Conservation (phyloP, 805 yeast genomes). For the Lachancea lanzarotensis region DNA sequence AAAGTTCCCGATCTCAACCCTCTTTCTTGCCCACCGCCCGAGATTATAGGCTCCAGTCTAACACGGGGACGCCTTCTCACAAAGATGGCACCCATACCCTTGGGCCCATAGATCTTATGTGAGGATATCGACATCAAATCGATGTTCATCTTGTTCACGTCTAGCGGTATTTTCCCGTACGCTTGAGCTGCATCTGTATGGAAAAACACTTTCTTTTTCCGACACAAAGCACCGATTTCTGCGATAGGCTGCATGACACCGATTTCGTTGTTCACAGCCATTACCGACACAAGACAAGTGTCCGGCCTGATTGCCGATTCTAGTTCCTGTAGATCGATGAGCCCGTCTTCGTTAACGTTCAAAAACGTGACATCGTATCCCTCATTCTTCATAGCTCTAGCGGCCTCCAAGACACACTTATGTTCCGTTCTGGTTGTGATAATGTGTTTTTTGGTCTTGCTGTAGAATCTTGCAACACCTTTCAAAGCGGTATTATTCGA, state of each 20-base stretch:
- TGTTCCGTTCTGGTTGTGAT: slow-evolving; percentile 97
- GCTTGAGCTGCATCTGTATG: slow-evolving; percentile 99
- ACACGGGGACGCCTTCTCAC: slow-evolving; percentile 98
- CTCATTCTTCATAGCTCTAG: slow-evolving; percentile 90
- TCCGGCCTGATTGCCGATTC: slow-evolving; percentile 83
- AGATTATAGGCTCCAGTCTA: slow-evolving; percentile 86
- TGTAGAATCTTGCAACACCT: slow-evolving; percentile 93
- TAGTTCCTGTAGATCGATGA: slow-evolving; percentile 69
- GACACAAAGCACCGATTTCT: slow-evolving; percentile 85
- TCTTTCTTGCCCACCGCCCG: slow-evolving; percentile 99
- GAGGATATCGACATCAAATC: slow-evolving; percentile 91
- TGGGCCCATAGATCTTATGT: slow-evolving; percentile 96
- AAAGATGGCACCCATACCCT: slow-evolving; percentile 92
- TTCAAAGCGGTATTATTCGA: slow-evolving; percentile 90
- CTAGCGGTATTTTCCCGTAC: slow-evolving; percentile 85
- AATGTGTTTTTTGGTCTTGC: slow-evolving; percentile 83
- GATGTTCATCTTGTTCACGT: slow-evolving; percentile 88
- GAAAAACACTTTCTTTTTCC: slow-evolving; percentile 84
- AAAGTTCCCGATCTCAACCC: slow-evolving; percentile 95
- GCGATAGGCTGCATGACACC: slow-evolving; percentile 96
- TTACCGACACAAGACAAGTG: slow-evolving; percentile 81
- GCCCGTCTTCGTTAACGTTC: slow-evolving; percentile 75
- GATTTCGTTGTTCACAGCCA: slow-evolving; percentile 98
- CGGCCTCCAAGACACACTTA: slow-evolving; percentile 96
- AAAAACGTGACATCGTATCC: slow-evolving; percentile 94